Base-by-base conservation (phyloP, 2,329 filamentous ascomycete species). In the Grosmannia serpens region DNA sequence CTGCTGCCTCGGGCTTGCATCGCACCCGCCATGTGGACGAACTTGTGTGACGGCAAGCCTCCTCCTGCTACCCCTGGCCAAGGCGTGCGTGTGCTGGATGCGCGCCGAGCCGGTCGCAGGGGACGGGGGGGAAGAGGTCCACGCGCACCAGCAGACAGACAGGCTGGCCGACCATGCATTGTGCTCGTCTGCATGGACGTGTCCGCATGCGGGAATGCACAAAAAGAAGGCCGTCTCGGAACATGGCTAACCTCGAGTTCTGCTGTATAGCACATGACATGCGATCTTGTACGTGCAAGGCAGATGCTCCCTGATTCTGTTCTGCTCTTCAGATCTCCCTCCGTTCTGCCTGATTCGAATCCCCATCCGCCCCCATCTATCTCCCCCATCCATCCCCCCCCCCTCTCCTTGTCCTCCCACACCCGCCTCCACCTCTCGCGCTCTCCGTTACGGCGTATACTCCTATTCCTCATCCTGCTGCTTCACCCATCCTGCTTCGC, bases 261-360 rank as follows among this genome's bases (percentile, higher is more conserved):
- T 51, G 27, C 71, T 67, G 67, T 35, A 17, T 75, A 91, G 87
- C 89, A 92, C 82, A 92, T 92, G 88, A 92, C 88, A 71, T 92
- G 89, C 80, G 88, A 92, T 80, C 85, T 89, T 77, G 88, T 91
- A 87, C 79, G 85, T 83, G 67, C 68, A 65, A 24, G 15, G 35
- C 35, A 38, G 35, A 38, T 38, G 35, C 22, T 24, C 27, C 2
- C 35, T 53, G 26, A 15, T 22, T 53, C 17, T 35, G 33, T 53
- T 24, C 10, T 47, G 3, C 2, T 51, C 15, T 51, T 26, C 13
- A 29, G 6, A 15, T 22, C 13, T 7, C 47, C 9, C n/a, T n/a
- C 38, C 9, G 15, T 27, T 41, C 31, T 35, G 13, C n/a, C 20
- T 6, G n/a, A 31, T 53, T 52, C 27, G 4, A 20, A 7, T 10